Base-by-base conservation (phyloP, 805 yeast genomes). In the Millerago galiae region DNA sequence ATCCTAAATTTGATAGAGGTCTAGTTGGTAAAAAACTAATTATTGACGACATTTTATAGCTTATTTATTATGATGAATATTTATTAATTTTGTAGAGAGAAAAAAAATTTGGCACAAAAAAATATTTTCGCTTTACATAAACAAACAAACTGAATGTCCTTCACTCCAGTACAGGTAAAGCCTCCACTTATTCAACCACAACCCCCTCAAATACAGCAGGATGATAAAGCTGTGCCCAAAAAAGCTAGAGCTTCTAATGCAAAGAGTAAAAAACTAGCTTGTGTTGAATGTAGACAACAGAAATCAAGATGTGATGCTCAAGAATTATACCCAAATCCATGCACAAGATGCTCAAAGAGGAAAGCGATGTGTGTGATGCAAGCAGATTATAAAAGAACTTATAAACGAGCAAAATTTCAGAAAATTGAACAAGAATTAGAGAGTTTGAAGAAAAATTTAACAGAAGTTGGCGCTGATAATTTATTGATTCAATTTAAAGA, bases 201-300 rank as follows among this genome's bases (percentile, higher is more conserved):
- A n/a, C 32, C 32, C 7, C 32, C 17, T 14, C 24, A 21, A 7
- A 21, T 21, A 21, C 24, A 21, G 24, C 24, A 21, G 24, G 7
- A 7, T 21, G 24, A 21, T 21, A 21, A 21, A 21, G 4, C 24
- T 21, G 24, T n/a, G 29, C 14, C 27, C 10, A 26, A 38, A 11
- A 32, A n/a, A 26, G 4, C 24, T 21, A 26, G 37, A 26, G 33
- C 37, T 27, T 33, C 18, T 17, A 44, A 30, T 9, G 24, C 24
- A 21, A 31, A 29, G 29, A 37, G 16, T 27, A 82, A 80, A 59
- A 71, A 79, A 43, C 77, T 89, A 59, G 98, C 98, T 0, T 93
- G 99, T 67, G 88, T 87, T 1, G 96, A 91, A 55, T 93, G 99
- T 59, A 76, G 98, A 12, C 98, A 93, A 62, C 99, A 91, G 60